phyloP scores from a whole-genome alignment of 148 eudicot species.

The Dysphania ambrosioides region DNA sequence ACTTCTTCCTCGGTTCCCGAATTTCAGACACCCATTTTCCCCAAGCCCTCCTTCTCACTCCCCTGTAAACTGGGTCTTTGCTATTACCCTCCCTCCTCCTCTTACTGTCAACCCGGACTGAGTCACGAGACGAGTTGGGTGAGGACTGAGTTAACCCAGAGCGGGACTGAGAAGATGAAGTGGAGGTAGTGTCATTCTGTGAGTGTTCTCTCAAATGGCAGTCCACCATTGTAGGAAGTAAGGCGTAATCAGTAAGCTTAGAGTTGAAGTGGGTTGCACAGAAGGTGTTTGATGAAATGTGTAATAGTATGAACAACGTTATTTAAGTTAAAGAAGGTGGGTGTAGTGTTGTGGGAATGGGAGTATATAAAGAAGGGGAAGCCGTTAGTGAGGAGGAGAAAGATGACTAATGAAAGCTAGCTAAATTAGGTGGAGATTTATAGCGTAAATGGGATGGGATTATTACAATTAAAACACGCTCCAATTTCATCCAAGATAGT shows the following conservation, averaged over 20 bases:
- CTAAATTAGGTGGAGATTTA: conserved; percentile 11
- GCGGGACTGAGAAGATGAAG: conserved; percentile 11
- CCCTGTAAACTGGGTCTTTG: conserved; percentile 50
- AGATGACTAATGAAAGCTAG: conserved; percentile 6
- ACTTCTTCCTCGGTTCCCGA: conserved; percentile 53
- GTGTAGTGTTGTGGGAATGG: not conserved
- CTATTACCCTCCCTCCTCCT: conserved; percentile 27
- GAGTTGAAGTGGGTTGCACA: not conserved
- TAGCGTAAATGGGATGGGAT: too few relatives aligned
- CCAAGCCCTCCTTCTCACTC: conserved; percentile 64
- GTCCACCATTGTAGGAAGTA: conserved; percentile 6
- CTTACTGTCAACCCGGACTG: conserved; percentile 1
- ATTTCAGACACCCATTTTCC: conserved; percentile 76
- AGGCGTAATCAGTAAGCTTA: not conserved
- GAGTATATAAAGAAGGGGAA: conserved; percentile 16
- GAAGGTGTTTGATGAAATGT: conserved; percentile 25
- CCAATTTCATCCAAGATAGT: not conserved
- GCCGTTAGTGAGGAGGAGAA: not conserved
- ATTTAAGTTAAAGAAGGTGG: conserved; percentile 8
- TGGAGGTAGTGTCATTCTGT: conserved; percentile 14
- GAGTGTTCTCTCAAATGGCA: not conserved
- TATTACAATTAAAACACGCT: not conserved
- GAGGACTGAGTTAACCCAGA: not conserved
- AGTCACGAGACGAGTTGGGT: not conserved
- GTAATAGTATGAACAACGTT: not conserved